Evolutionary conservation across 352 stramenopile species (phyloP).

Genomic region (Pythium oligandrum): DNA sequence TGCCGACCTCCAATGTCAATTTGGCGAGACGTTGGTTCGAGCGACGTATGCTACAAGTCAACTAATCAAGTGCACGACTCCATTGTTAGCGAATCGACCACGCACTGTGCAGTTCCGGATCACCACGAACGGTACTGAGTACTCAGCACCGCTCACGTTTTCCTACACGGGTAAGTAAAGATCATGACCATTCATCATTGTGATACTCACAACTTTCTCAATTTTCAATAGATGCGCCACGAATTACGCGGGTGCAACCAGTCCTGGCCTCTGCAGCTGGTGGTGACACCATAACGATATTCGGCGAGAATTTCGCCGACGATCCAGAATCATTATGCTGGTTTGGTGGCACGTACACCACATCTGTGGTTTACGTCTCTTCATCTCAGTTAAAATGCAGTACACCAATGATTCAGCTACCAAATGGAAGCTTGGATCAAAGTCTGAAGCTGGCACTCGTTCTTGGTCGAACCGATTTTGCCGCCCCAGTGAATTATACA

Average conservation of each 20-base stretch:
- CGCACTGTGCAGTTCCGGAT: slow-evolving; percentile 29
- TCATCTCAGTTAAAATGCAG: too few species aligned
- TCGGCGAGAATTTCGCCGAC: slow-evolving; percentile 8
- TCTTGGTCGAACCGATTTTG: slow-evolving; percentile 3
- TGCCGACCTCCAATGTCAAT: slow-evolving; percentile 14
- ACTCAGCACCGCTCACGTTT: slow-evolving; percentile 31
- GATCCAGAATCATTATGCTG: slow-evolving; percentile 22
- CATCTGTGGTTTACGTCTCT: too few species aligned
- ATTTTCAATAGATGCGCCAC: background rate
- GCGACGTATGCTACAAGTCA: slow-evolving; percentile 3
- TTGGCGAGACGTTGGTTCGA: slow-evolving; percentile 3
- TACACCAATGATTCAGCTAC: slow-evolving; percentile 1
- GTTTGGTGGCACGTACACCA: slow-evolving; percentile 25
- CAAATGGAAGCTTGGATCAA: slow-evolving; percentile 4
- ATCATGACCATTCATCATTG: background rate
- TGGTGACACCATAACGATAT: background rate
- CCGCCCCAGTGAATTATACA: slow-evolving; percentile 4
- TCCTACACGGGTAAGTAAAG: slow-evolving; percentile 39
- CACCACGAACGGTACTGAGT: slow-evolving; percentile 57
- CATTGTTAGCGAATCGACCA: background rate
- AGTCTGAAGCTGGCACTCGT: slow-evolving; percentile 1
- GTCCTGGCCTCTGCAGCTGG: background rate
- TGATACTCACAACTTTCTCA: background rate
- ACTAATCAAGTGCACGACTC: slow-evolving; percentile 4
- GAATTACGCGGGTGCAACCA: background rate